Percentiles rank a stretch among this genome's conserved stretches.
Conservation (phyloP, 805 yeast species). For the Metschnikowia orientalis region DNA sequence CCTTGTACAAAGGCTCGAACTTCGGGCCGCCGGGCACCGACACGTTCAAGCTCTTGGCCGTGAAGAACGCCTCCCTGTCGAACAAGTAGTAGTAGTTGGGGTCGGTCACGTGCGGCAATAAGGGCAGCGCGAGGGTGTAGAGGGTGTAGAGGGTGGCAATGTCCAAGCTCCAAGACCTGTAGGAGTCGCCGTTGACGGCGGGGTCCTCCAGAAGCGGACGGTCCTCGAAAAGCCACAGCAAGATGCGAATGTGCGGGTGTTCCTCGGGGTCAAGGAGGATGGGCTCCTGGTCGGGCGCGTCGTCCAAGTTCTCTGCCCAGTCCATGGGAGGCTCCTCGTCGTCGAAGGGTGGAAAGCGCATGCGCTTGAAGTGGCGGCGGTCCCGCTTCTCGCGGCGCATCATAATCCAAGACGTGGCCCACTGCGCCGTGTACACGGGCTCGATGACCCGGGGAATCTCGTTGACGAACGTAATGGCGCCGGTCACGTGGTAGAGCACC, state of each 20-base stretch:
- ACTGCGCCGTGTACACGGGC: slow-evolving; percentile 88
- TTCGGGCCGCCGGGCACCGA: slow-evolving; percentile 95
- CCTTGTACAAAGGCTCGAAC: slow-evolving; percentile 80
- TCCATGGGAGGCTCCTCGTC: slow-evolving; percentile 93
- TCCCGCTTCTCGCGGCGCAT: slow-evolving; percentile 95
- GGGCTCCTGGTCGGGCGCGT: slow-evolving; percentile 67
- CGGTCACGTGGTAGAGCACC: slow-evolving; percentile 84
- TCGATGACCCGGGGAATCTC: slow-evolving; percentile 89
- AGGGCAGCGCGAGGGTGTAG: slow-evolving; percentile 65
- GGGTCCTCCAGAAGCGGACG: slow-evolving; percentile 62
- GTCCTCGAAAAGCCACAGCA: slow-evolving; percentile 78
- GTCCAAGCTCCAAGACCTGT: slow-evolving; percentile 65
- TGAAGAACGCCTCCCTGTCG: slow-evolving; percentile 73
- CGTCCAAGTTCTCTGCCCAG: slow-evolving; percentile 76
- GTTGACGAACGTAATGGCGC: slow-evolving; percentile 93
- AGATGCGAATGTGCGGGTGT: slow-evolving; percentile 53
- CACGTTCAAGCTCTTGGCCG: slow-evolving; percentile 85
- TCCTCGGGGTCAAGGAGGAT: slow-evolving; percentile 60
- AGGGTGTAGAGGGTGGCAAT: slow-evolving; percentile 60
- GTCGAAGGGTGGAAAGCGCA: slow-evolving; percentile 94
- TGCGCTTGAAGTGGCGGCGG: slow-evolving; percentile 80
- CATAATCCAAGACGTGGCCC: slow-evolving; percentile 90
- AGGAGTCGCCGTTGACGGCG: slow-evolving; percentile 71
- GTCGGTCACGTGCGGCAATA: slow-evolving; percentile 55
- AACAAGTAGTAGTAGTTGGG: slow-evolving; percentile 66